Evolutionary conservation across 345 rosid genomes (phyloP).

Genomic region (Hibiscus mutabilis): DNA sequence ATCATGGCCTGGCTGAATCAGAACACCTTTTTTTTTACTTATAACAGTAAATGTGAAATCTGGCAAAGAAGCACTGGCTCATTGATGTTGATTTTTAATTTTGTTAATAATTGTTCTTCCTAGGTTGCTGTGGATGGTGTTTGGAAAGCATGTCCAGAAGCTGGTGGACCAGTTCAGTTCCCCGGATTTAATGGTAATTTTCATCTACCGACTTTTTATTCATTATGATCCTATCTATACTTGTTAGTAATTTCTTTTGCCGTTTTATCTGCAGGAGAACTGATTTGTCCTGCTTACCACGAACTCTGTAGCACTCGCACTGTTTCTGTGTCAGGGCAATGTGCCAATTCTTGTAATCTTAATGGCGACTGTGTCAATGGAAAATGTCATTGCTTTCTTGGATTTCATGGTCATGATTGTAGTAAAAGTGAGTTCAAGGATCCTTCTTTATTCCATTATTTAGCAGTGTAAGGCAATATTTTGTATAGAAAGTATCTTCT

Average conservation of each 20-base stretch:
- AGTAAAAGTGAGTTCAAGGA: conserved; percentile 53
- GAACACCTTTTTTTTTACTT: neutral
- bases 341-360: conserved; percentile 71
- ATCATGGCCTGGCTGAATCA: neutral
- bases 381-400: conserved; percentile 78
- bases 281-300: conserved; percentile 80
- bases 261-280: conserved; percentile 55
- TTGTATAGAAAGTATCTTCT: neutral
- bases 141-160: conserved; percentile 83
- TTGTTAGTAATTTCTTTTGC: conserved; percentile 8
- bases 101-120: conserved; percentile 7
- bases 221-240: neutral
- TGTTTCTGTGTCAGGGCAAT: conserved; percentile 59
- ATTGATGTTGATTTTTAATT: neutral
- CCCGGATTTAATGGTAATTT: conserved; percentile 80
- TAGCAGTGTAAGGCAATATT: neutral
- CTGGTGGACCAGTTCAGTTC: conserved; percentile 86
- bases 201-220: neutral
- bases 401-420: conserved; percentile 86
- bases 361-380: conserved; percentile 94
- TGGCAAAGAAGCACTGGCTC: neutral
- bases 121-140: conserved; percentile 96
- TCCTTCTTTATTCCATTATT: neutral
- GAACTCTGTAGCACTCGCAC: conserved; percentile 65
- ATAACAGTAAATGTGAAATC: neutral